These are phyloP conservation scores for Camelina hispida DNA, from an alignment of 345 rosid species.

Conservation along the genomic window DNA sequence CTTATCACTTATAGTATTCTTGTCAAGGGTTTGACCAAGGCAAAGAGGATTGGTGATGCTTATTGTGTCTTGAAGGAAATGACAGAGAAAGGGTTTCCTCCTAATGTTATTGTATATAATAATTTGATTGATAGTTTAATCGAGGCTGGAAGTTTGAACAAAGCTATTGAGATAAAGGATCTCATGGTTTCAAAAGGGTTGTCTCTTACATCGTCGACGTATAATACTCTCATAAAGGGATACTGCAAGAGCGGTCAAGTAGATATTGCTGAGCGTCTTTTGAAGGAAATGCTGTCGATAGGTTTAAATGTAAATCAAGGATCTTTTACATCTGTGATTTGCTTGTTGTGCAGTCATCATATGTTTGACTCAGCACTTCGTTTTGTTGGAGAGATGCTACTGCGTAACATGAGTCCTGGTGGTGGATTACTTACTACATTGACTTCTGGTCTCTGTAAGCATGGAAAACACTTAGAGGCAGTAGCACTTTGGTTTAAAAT, in stretches of 20 bases:
- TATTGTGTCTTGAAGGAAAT: conserved; percentile 62
- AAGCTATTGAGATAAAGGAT: conserved; percentile 66
- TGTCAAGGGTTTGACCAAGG: conserved; percentile 67
- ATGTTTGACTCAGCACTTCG: conserved; percentile 61
- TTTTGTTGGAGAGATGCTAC: conserved; percentile 60
- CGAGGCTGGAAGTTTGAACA: conserved; percentile 55
- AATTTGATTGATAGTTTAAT: conserved; percentile 69
- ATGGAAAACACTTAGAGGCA: conserved; percentile 60
- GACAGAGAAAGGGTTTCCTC: conserved; percentile 56
- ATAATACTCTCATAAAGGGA: conserved; percentile 71
- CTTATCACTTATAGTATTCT: conserved; percentile 69
- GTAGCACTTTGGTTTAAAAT: conserved; percentile 63
- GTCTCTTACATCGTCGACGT: conserved; percentile 65
- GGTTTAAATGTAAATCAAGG: conserved; percentile 61
- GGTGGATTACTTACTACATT: conserved; percentile 65
- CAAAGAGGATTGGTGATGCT: conserved; percentile 67
- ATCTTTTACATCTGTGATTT: conserved; percentile 61
- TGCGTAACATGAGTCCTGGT: conserved; percentile 69
- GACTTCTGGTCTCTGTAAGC: conserved; percentile 65
- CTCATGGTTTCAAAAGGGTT: conserved; percentile 67
- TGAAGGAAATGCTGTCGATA: conserved; percentile 65
- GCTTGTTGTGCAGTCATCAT: conserved; percentile 52
- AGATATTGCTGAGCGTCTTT: conserved; percentile 57
- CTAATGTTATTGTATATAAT: conserved; percentile 71
- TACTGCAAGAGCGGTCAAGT: conserved; percentile 57